A percentile compares a stretch with the other conserved stretches of the same genome.
phyloP scores from a whole-genome alignment of 768 basidiomycete genomes.

The Cantharellus anzutake region DNA sequence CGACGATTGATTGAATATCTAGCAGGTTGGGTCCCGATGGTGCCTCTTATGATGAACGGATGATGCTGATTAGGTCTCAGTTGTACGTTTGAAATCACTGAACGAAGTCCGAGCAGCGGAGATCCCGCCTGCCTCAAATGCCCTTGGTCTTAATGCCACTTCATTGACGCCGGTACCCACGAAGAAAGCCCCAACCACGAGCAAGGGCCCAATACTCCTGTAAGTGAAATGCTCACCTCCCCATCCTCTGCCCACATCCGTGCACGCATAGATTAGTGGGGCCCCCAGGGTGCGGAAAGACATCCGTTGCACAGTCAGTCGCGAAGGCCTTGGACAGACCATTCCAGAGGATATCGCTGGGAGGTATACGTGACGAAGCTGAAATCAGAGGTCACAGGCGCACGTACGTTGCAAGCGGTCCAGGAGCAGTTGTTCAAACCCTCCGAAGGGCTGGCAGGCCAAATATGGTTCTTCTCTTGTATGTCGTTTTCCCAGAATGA shows the following conservation, averaged over 20 bases:
- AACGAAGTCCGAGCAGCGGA: background rate
- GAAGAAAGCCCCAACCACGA: background rate
- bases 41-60: constrained; percentile 25
- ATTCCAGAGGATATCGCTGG: constrained; percentile 82
- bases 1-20: constrained; percentile 81
- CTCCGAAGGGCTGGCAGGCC: constrained; percentile 62
- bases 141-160: no score
- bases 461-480: constrained; percentile 65
- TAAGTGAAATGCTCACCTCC: constrained; percentile 22
- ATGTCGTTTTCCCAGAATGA: constrained; percentile 10
- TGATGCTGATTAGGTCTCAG: background rate
- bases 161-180: background rate
- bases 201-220: constrained; percentile 46
- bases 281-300: constrained; percentile 84
- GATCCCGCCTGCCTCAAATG: background rate
- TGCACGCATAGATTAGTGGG: constrained; percentile 47
- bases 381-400: constrained; percentile 60
- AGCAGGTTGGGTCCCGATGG: constrained; percentile 31
- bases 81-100: background rate
- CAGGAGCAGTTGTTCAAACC: constrained; percentile 72
- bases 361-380: constrained; percentile 86
- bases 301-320: constrained; percentile 75
- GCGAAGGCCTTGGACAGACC: constrained; percentile 67
- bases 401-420: constrained; percentile 78
- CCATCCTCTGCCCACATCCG: background rate